Base-by-base conservation (phyloP, 2,329 filamentous ascomycete genomes). In the Didymella lethalis region DNA sequence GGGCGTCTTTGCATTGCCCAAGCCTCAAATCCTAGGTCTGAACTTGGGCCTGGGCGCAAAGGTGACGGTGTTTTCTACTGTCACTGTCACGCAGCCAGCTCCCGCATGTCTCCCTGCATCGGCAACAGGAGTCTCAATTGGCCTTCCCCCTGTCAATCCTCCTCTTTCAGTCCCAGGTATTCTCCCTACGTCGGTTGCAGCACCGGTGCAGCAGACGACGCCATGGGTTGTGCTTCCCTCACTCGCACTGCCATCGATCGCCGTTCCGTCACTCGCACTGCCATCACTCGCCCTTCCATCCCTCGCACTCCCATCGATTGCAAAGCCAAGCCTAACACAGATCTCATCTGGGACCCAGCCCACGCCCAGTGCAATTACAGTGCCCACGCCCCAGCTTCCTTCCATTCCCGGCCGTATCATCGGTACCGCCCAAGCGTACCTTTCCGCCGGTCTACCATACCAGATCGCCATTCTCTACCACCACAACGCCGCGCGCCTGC, bases 401-500 rank as follows among this genome's bases (percentile, higher is more conserved):
- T 29, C 47, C 25, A 41, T n/a, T n/a, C 25, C 25, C 2, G 47
- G 47, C 34, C 47, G 47, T 7, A 4, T 41, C 36, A 49, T 25
- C 7, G 47, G 47, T 8, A 41, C 34, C 10, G 23, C 47, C 12
- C 47, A 49, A 5, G 71, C 69, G 8, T 66, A 64, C 23, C 63
- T 74, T 25, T 63, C 62, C 11, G 50, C 64, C 8, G 71, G 68
- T 10, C 23, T 50, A 3, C 68, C 72, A 26, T 75, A 75, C 54
- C 41, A 72, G 41, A 66, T 67, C 48, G 66, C 69, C 16, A 59
- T 75, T n/a, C 59, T 94, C 48, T 82, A 88, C 69, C 86, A 91
- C 75, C 94, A 98, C 88, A 97, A 97, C 81, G 71, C 89, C 53
- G 91, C 95, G 80, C 93, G 95, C 63, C 76, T 82, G 73, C 95